Conservation (phyloP, 306 rosid genomes). For the Ormosia semicastrata region DNA sequence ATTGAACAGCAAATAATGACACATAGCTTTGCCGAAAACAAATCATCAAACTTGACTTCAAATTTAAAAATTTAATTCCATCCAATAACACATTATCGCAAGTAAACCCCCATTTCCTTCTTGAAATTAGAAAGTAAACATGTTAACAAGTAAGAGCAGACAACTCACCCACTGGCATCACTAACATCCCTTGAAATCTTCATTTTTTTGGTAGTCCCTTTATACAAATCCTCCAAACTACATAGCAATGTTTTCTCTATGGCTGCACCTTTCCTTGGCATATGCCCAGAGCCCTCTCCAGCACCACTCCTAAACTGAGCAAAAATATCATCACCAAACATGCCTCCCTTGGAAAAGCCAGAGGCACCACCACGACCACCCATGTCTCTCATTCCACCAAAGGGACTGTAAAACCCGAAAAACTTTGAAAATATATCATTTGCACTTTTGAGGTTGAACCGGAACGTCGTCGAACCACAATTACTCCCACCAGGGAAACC, state of each 20-base stretch:
- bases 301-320: conserved; percentile 47
- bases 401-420: conserved; percentile 62
- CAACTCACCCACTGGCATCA: conserved; percentile 77
- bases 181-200: conserved; percentile 88
- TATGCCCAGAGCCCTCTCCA: conserved; percentile 54
- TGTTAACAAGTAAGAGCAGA: background rate
- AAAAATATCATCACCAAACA: conserved; percentile 62
- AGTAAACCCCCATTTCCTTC: background rate
- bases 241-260: conserved; percentile 69
- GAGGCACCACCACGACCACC: conserved; percentile 65
- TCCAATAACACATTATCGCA: background rate
- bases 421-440: conserved; percentile 83
- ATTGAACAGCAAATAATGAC: background rate
- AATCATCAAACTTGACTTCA: background rate
- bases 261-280: conserved; percentile 59
- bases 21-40: background rate
- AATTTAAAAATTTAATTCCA: background rate
- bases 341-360: conserved; percentile 42
- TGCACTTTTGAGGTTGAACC: conserved; percentile 66
- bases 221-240: conserved; percentile 83
- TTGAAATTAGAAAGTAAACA: background rate
- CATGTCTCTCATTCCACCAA: conserved; percentile 71
- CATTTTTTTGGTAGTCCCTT: conserved; percentile 93
- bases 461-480: conserved; percentile 60
- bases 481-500: conserved; percentile 44